These are phyloP conservation scores for Chrysophaeum taylorii DNA, from an alignment of 352 stramenopile genomes.

Conservation along the genomic window DNA sequence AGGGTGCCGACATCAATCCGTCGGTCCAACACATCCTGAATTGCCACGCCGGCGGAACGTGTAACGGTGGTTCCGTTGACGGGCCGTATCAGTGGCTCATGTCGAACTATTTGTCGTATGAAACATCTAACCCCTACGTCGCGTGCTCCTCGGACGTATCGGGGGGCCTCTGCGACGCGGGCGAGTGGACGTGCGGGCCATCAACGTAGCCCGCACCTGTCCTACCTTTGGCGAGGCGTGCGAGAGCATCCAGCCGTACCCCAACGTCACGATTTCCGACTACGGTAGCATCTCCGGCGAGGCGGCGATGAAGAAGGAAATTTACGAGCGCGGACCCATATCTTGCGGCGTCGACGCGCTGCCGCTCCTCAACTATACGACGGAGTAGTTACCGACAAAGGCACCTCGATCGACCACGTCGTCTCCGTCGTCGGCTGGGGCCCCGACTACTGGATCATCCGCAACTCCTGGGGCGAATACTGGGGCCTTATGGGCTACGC, in stretches of 20 bases:
- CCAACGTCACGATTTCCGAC: conserved; percentile 89
- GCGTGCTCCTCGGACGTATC: conserved; percentile 52
- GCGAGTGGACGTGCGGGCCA: conserved; percentile 56
- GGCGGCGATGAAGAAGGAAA: conserved; percentile 87
- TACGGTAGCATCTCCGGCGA: conserved; percentile 77
- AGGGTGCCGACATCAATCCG: conserved; percentile 55
- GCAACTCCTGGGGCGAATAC: conserved; percentile 82
- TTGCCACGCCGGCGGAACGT: conserved; percentile 60
- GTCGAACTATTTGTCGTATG: conserved; percentile 76
- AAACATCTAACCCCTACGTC: conserved; percentile 84
- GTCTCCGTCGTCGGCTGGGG: conserved; percentile 92
- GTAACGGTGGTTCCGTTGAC: conserved; percentile 77
- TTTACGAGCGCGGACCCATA: conserved; percentile 84
- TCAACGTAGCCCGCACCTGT: conserved; percentile 87
- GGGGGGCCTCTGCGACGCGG: conserved; percentile 60
- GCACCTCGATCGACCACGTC: conserved; percentile 68
- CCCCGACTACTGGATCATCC: conserved; percentile 85
- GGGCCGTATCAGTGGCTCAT: conserved; percentile 76
- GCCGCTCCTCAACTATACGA: conserved; percentile 69
- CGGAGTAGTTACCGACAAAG: conserved; percentile 62
- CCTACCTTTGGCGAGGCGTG: conserved; percentile 69
- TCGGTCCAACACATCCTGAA: conserved; percentile 71
- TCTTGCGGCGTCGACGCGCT: conserved; percentile 81
- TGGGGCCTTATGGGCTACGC: conserved; percentile 92
- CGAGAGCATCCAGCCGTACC: conserved; percentile 69